A percentile compares a stretch with the other conserved stretches of the same genome.
Conservation (phyloP, 2,329 filamentous ascomycete species). For the Neospermospora avenae region DNA sequence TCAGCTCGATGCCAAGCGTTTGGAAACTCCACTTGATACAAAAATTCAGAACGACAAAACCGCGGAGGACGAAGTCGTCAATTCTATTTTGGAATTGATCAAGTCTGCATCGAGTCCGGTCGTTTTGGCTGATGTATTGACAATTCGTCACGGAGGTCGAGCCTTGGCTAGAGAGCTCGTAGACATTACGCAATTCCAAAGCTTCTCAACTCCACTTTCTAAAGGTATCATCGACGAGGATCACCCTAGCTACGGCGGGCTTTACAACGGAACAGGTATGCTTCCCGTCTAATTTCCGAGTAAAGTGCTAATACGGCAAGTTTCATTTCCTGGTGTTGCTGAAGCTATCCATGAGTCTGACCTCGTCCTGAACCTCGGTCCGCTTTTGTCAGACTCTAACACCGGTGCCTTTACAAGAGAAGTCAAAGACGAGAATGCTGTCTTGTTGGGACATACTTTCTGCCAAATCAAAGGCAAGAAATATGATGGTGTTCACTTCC, state of each 20-base stretch:
- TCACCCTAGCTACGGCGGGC: slow-evolving; percentile 45
- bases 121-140: slow-evolving; percentile 51
- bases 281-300: background rate
- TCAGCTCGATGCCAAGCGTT: slow-evolving; percentile 34
- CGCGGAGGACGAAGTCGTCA: slow-evolving; percentile 33
- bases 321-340: slow-evolving; percentile 32
- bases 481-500: slow-evolving; percentile 52
- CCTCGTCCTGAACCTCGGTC: slow-evolving; percentile 45
- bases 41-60: slow-evolving; percentile 24
- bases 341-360: slow-evolving; percentile 42
- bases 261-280: slow-evolving; percentile 45
- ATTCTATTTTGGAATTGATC: slow-evolving; percentile 40
- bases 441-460: slow-evolving; percentile 24
- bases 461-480: slow-evolving; percentile 27
- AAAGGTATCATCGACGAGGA: slow-evolving; percentile 50
- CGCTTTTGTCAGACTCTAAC: slow-evolving; percentile 47
- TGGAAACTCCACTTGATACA: slow-evolving; percentile 30
- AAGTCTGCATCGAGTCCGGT: slow-evolving; percentile 45
- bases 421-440: slow-evolving; percentile 33
- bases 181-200: slow-evolving; percentile 44
- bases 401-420: slow-evolving; percentile 39
- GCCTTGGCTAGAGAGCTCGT: slow-evolving; percentile 39
- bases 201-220: slow-evolving; percentile 45
- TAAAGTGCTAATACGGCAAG: slow-evolving; percentile 4
- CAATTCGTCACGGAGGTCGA: slow-evolving; percentile 26